These are phyloP conservation scores for Capronia americana DNA, from an alignment of 2,329 filamentous ascomycete genomes.

Conservation along the genomic window DNA sequence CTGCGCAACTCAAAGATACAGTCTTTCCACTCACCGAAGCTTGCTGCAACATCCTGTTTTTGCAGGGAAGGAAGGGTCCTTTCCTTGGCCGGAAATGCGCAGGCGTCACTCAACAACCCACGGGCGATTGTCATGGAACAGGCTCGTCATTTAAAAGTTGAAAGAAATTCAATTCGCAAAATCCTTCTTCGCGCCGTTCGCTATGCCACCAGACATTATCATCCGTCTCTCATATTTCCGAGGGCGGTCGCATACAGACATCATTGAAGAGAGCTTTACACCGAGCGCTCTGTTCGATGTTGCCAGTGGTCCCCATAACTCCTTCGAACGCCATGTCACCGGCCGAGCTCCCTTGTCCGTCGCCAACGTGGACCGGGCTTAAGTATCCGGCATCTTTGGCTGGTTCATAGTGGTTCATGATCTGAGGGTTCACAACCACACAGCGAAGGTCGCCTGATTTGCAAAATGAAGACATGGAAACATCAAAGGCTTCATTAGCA, in stretches of 20 bases:
- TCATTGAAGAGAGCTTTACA: conserved; percentile 21
- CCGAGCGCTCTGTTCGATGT: conserved; percentile 23
- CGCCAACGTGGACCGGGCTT: conserved; percentile 21
- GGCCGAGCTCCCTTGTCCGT: conserved; percentile 15
- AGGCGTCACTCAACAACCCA: neutral
- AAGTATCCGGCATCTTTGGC: conserved; percentile 18
- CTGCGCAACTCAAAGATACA: neutral
- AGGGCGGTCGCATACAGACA: conserved; percentile 19
- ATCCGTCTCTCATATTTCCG: conserved; percentile 18
- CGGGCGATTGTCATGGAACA: neutral
- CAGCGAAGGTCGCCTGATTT: conserved; percentile 5
- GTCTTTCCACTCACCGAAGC: neutral
- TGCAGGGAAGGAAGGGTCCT: neutral
- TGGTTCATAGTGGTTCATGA: conserved; percentile 25
- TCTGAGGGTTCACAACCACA: conserved; percentile 19
- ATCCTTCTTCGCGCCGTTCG: neutral
- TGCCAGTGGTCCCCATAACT: conserved; percentile 15
- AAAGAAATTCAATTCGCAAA: neutral
- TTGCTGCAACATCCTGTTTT: neutral
- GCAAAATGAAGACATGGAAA: conserved; percentile 11
- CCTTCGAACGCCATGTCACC: conserved; percentile 13
- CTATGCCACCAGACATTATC: neutral
- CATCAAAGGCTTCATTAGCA: conserved; percentile 20
- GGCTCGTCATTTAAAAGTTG: neutral
- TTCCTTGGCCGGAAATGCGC: neutral